These are phyloP conservation scores for Drechslera avenae DNA, from an alignment of 2,329 filamentous ascomycete genomes.

Conservation along the genomic window DNA sequence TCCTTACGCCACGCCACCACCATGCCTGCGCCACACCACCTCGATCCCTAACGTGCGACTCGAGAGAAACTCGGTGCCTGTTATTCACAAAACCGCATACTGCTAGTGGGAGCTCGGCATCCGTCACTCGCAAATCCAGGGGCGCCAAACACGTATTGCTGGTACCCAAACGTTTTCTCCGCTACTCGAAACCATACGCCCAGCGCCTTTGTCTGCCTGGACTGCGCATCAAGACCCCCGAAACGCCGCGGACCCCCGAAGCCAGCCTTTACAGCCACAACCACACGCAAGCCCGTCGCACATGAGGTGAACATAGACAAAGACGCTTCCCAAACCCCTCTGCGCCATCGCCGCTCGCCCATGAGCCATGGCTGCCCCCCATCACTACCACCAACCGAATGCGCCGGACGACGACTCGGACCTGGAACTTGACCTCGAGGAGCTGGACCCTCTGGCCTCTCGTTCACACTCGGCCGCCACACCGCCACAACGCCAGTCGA, in stretches of 20 bases:
- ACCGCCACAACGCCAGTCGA: constrained; percentile 36
- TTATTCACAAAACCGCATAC: constrained; percentile 2
- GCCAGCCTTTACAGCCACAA: constrained; percentile 11
- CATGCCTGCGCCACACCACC: constrained; percentile 13
- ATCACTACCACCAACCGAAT: constrained; percentile 58
- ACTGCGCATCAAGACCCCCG: constrained; percentile 17
- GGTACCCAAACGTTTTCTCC: not conserved
- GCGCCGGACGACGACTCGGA: constrained; percentile 74
- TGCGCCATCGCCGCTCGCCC: constrained; percentile 11
- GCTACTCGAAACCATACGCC: constrained; percentile 15
- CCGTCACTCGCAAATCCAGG: not conserved
- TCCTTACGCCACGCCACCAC: constrained; percentile 4
- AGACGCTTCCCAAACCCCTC: constrained; percentile 3
- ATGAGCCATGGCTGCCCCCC: constrained; percentile 55
- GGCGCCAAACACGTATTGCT: not conserved
- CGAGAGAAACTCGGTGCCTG: constrained; percentile 1
- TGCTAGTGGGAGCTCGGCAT: not conserved
- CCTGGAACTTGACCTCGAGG: constrained; percentile 76
- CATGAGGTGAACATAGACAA: constrained; percentile 19
- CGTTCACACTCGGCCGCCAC: constrained; percentile 29
- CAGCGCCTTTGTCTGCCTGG: constrained; percentile 13
- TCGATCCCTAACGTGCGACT: constrained; percentile 6
- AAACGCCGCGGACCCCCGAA: constrained; percentile 35
- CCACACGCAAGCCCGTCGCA: constrained; percentile 6
- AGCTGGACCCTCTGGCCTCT: constrained; percentile 69